Evolutionary conservation across 140 eudicot genomes (phyloP), one percentile per base, ranked within the genome.

Genomic region (Oenanthe javanica): DNA sequence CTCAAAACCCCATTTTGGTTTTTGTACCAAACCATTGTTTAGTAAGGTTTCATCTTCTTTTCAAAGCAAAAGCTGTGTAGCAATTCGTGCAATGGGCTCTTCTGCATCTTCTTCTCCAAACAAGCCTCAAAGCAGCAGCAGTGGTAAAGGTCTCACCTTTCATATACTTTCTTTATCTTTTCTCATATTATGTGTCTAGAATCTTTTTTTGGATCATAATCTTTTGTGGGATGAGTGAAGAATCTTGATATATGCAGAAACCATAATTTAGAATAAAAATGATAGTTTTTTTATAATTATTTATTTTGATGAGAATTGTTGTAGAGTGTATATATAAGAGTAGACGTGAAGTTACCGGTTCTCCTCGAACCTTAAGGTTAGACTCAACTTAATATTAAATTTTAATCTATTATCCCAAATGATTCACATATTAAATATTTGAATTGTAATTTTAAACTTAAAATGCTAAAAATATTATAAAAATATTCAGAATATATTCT

Each of bases 51-150:
- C 72, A 42, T 71, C 61, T 40, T 45, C 14, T 79, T 83, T 82
- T 36, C 84, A 71, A 61, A 79, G 66, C 76, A 82, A 85, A 70
- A 25, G 59, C 51, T 71, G 69, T 59, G 54, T 87, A 64, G 75
- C 91, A 25, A 69, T 90, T 87, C 90, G 91, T 76, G 87, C 89
- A 6, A 94, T 94, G 98, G 98, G 98, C 63, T 91, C 98, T 77
- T 94, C 98, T 0, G 84, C 97, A 43, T 93, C 96, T 77, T 93
- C 96, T 74, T 93, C 92, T 46, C 80, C 97, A 36, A 93, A 83
- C 73, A 90, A 87, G 80, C 90, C 93, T 79, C 92, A 84, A 38
- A 75, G 86, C 83, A 75, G 86, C 82, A 45, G 79, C 36, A 31
- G 36, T 31, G 36, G 36, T 81, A 96, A 89, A 93, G 97, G 97